Percentiles rank a stretch among this genome's conserved stretches.
Evolutionary conservation across 2,329 filamentous ascomycete genomes (phyloP).

Genomic region (Sarocladiaceae sp.): DNA sequence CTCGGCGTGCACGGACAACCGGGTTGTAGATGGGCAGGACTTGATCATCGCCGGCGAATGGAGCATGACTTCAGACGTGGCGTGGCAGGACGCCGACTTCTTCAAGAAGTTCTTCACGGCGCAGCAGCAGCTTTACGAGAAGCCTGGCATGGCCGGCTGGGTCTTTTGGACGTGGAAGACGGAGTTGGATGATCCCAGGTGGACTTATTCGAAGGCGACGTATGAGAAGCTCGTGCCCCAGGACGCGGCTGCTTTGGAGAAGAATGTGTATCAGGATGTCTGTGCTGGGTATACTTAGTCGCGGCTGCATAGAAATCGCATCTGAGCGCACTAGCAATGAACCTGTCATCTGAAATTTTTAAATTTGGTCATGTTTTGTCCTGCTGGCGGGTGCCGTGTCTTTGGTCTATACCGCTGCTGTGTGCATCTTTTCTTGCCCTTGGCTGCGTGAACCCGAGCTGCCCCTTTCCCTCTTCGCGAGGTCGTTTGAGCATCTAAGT

Average conservation of each 20-base stretch:
- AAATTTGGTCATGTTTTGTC: too few species aligned
- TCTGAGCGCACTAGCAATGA: too few species aligned
- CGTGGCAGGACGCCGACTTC: constrained; percentile 38
- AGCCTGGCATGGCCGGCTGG: constrained; percentile 41
- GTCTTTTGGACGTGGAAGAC: constrained; percentile 55
- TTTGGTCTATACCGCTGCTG: too few species aligned
- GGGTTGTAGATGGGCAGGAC: constrained; percentile 26
- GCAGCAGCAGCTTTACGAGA: constrained; percentile 49
- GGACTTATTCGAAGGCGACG: constrained; percentile 22
- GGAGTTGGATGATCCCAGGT: constrained; percentile 23
- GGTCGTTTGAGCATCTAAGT: too few species aligned
- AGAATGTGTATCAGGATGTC: constrained; percentile 20
- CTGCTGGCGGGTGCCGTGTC: too few species aligned
- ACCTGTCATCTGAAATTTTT: too few species aligned
- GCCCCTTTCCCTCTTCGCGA: too few species aligned
- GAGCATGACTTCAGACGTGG: constrained; percentile 41
- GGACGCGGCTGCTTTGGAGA: constrained; percentile 17
- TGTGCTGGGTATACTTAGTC: constrained; percentile 15
- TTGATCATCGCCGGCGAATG: constrained; percentile 51
- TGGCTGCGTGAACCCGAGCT: too few species aligned
- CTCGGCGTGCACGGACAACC: constrained; percentile 37
- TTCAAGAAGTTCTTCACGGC: constrained; percentile 52
- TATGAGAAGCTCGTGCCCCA: constrained; percentile 16
- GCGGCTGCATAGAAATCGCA: too few species aligned
- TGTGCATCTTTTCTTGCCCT: too few species aligned